A percentile compares a stretch with the other conserved stretches of the same genome.
phyloP scores from a whole-genome alignment of 2,329 filamentous ascomycete species.

The Fulvia fulva region DNA sequence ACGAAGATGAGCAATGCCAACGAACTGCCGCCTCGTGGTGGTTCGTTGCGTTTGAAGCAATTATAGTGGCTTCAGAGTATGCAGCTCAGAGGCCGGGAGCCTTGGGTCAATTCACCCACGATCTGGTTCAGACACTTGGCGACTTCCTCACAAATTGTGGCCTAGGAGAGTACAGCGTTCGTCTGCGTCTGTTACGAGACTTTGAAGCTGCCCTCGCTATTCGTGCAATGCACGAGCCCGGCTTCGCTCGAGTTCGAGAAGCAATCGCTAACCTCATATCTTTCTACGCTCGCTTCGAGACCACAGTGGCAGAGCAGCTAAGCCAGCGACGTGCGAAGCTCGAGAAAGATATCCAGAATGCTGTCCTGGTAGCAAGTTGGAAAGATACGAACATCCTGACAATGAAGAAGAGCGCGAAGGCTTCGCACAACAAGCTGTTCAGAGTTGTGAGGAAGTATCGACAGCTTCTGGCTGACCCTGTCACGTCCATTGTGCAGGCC shows the following conservation, averaged over 20 bases:
- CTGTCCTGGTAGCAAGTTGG: conserved; percentile 93
- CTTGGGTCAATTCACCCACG: conserved; percentile 59
- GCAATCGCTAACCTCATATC: conserved; percentile 72
- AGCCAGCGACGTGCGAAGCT: conserved; percentile 64
- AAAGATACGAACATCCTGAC: conserved; percentile 95
- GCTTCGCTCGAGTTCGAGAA: conserved; percentile 55
- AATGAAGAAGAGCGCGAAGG: conserved; percentile 80
- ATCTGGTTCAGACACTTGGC: conserved; percentile 71
- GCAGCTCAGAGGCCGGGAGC: conserved; percentile 32
- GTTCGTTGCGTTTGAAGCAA: conserved; percentile 90
- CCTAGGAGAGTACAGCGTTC: conserved; percentile 70
- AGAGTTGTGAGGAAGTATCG: conserved; percentile 89
- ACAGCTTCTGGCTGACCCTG: conserved; percentile 69
- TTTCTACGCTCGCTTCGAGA: conserved; percentile 70
- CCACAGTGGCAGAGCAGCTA: conserved; percentile 61
- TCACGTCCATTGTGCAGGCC: conserved; percentile 53
- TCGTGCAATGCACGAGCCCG: conserved; percentile 45
- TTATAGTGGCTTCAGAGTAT: conserved; percentile 57
- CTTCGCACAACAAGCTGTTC: conserved; percentile 89
- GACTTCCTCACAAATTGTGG: conserved; percentile 75
- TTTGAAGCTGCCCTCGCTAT: conserved; percentile 62
- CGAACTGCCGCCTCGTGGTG: conserved; percentile 87
- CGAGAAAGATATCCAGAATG: conserved; percentile 90
- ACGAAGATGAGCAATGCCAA: conserved; percentile 71
- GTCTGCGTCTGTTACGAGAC: conserved; percentile 63